phyloP scores from a whole-genome alignment of 164 flowering plant species.

The Cinnamomum chago region DNA sequence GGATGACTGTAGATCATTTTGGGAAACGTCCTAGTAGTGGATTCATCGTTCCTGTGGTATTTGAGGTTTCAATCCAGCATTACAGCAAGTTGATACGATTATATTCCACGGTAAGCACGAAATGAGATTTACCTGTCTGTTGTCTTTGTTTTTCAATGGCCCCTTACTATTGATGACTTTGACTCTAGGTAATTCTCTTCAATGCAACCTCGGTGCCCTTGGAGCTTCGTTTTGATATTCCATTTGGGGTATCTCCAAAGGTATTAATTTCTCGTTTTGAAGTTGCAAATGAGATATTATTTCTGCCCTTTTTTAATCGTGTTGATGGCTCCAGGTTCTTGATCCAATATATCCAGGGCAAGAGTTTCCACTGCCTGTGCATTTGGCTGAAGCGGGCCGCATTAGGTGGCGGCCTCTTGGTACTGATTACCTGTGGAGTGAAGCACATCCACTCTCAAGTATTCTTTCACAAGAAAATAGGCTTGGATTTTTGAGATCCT shows the following conservation, averaged over 20 bases:
- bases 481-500: conserved; percentile 64
- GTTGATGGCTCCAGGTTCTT: conserved; percentile 48
- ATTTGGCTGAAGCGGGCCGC: conserved; percentile 89
- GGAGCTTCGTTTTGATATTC: conserved; percentile 94
- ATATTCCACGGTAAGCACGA: conserved; percentile 74
- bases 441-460: conserved; percentile 64
- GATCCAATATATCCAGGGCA: conserved; percentile 88
- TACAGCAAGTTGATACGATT: conserved; percentile 73
- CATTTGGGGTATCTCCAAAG: conserved; percentile 92
- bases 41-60: conserved; percentile 80
- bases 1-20: conserved; percentile 23
- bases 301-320: conserved; percentile 4
- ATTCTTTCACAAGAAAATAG: conserved; percentile 59
- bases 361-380: conserved; percentile 84
- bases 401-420: conserved; percentile 93
- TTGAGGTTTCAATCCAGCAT: conserved; percentile 82
- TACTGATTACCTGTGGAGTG: conserved; percentile 85
- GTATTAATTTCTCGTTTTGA: conserved; percentile 25
- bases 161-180: conserved; percentile 13
- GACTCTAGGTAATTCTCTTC: conserved; percentile 61
- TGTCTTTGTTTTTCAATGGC: conserved; percentile 3
- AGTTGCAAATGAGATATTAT: neutral
- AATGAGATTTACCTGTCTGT: neutral
- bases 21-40: conserved; percentile 27
- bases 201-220: conserved; percentile 76